A percentile compares a stretch with the other conserved stretches of the same genome.
Evolutionary conservation across 2,329 filamentous ascomycete genomes (phyloP).

Genomic region (Scedosporium minutisporum): DNA sequence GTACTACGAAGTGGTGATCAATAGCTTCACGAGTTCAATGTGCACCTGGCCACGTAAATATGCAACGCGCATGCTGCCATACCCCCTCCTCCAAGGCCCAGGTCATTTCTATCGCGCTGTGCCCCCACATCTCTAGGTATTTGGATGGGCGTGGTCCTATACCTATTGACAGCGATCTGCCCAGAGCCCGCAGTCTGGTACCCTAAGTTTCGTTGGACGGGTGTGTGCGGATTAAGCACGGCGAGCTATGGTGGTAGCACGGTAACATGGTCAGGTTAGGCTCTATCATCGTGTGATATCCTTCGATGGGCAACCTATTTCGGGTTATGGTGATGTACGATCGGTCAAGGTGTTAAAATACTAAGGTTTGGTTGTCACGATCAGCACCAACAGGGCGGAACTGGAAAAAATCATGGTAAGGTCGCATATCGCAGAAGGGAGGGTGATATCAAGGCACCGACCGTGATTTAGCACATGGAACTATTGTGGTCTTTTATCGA

Average conservation of each 20-base stretch:
- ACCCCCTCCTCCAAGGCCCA: background rate
- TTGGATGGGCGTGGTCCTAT: background rate
- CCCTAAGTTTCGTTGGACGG: background rate
- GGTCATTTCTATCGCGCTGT: background rate
- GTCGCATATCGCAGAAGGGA: background rate
- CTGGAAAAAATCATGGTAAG: background rate
- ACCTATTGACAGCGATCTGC: background rate
- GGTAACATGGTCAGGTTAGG: background rate
- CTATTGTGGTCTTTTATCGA: background rate
- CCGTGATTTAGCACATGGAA: background rate
- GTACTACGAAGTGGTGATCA: too few species aligned
- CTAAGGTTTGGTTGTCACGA: background rate
- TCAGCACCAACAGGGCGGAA: background rate
- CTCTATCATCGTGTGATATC: background rate
- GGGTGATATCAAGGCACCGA: background rate
- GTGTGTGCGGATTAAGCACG: background rate
- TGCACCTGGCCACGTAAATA: background rate
- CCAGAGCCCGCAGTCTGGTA: background rate
- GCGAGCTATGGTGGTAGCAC: background rate
- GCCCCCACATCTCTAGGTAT: background rate
- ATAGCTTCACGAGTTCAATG: too few species aligned
- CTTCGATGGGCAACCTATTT: background rate
- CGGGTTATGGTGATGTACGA: background rate
- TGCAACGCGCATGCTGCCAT: background rate
- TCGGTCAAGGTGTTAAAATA: background rate